These are phyloP conservation scores for Phytopythium sindhum DNA, from an alignment of 352 stramenopile genomes.

Conservation along the genomic window DNA sequence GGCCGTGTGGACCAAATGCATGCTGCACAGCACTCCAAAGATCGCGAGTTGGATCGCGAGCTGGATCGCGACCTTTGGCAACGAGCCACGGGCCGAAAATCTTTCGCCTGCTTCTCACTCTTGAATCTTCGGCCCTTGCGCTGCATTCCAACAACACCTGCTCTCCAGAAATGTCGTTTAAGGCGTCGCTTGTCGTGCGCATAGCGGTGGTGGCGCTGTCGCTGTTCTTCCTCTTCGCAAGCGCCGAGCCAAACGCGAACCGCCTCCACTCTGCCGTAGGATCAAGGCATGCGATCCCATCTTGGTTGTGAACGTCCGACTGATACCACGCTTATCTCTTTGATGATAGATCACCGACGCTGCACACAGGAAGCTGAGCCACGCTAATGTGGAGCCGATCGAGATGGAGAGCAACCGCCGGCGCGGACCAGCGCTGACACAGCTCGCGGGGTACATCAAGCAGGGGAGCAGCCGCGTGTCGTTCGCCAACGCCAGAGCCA, in stretches of 20 bases:
- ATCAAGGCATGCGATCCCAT: neutral
- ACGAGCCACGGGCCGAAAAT: too few relatives aligned
- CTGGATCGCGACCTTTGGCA: too few relatives aligned
- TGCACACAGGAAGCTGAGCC: neutral
- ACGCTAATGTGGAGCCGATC: neutral
- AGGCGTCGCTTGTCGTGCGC: neutral
- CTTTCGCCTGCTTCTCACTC: neutral
- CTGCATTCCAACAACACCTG: neutral
- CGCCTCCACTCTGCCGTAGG: neutral
- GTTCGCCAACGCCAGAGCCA: neutral
- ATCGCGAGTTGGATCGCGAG: too few relatives aligned
- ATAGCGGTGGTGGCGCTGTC: neutral
- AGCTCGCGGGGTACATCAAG: neutral
- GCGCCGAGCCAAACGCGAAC: neutral
- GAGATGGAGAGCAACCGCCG: neutral
- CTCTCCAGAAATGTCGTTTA: slow-evolving; percentile 8
- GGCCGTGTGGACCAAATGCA: too few relatives aligned
- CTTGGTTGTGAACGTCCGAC: neutral
- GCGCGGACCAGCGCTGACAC: neutral
- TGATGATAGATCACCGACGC: neutral
- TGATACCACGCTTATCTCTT: neutral
- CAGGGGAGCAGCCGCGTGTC: neutral
- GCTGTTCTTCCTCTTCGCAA: neutral
- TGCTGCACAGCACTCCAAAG: too few relatives aligned
- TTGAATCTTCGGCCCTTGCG: neutral